Evolutionary conservation across 805 yeast genomes (phyloP).

Genomic region (Zygosaccharomyces pseudorouxii): DNA sequence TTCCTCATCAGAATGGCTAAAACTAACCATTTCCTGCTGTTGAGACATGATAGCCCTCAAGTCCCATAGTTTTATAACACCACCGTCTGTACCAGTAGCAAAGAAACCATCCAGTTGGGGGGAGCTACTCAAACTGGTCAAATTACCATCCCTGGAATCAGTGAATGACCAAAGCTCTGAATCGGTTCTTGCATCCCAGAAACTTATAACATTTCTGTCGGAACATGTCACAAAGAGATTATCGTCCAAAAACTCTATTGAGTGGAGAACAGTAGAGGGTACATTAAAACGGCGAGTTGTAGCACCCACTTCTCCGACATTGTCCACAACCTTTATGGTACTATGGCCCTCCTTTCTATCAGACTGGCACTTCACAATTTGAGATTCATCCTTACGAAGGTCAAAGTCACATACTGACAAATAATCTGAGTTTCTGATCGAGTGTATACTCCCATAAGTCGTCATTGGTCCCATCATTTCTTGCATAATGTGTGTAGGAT

Average conservation of each 20-base stretch:
- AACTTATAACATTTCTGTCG: slow-evolving; percentile 31
- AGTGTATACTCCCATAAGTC: slow-evolving; percentile 29
- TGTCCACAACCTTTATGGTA: slow-evolving; percentile 31
- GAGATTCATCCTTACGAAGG: slow-evolving; percentile 25
- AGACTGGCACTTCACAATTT: slow-evolving; percentile 31
- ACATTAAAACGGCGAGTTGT: slow-evolving; percentile 26
- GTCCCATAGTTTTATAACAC: slow-evolving; percentile 35
- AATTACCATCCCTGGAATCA: slow-evolving; percentile 29
- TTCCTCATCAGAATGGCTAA: slow-evolving; percentile 33
- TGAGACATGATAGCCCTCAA: slow-evolving; percentile 30
- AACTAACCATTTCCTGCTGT: slow-evolving; percentile 25
- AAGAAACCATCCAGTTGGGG: slow-evolving; percentile 28
- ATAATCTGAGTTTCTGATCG: slow-evolving; percentile 20
- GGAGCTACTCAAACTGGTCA: slow-evolving; percentile 30
- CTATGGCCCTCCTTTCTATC: slow-evolving; percentile 29
- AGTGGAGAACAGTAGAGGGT: slow-evolving; percentile 31
- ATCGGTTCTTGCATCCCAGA: slow-evolving; percentile 33
- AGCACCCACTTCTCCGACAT: slow-evolving; percentile 32
- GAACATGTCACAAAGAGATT: slow-evolving; percentile 32
- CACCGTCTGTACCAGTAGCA: slow-evolving; percentile 33
- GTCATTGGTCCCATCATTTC: slow-evolving; percentile 34
- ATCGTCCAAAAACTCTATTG: slow-evolving; percentile 32
- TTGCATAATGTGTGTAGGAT: slow-evolving; percentile 32
- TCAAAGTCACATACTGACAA: slow-evolving; percentile 31
- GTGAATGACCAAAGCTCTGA: slow-evolving; percentile 22